These are phyloP conservation scores for Polyporus tsugae DNA, from an alignment of 1,284 basidiomycete genomes.

Conservation along the genomic window DNA sequence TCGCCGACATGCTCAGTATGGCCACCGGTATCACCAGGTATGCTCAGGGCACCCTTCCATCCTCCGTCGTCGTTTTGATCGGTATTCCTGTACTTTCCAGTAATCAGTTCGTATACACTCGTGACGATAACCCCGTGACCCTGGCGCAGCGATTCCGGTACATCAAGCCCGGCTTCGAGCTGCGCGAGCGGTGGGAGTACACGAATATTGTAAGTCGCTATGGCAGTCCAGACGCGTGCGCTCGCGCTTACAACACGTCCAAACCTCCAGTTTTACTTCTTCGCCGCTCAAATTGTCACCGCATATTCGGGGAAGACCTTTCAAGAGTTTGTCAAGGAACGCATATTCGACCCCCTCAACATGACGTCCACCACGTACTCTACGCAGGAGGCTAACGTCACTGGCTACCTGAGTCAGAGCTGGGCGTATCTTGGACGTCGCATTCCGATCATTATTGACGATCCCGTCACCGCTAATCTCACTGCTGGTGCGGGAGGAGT, in stretches of 20 bases:
- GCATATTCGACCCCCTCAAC: constrained; percentile 13
- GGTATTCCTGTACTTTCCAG: background rate
- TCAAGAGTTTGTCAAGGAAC: constrained; percentile 13
- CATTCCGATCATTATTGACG: constrained; percentile 6
- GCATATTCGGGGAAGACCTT: constrained; percentile 15
- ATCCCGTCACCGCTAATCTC: constrained; percentile 15
- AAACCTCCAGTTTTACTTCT: constrained; percentile 14
- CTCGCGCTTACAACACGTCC: background rate
- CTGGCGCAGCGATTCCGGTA: constrained; percentile 11
- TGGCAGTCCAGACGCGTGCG: background rate
- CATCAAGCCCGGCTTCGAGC: constrained; percentile 3
- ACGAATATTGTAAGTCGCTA: background rate
- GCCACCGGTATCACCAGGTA: constrained; percentile 16
- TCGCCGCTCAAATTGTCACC: constrained; percentile 8
- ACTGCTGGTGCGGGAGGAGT: constrained; percentile 43
- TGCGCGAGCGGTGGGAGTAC: constrained; percentile 9
- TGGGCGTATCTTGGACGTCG: constrained; percentile 13
- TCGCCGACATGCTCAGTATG: constrained; percentile 38
- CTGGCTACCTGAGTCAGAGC: constrained; percentile 12
- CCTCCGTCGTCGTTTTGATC: background rate
- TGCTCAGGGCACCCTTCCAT: background rate
- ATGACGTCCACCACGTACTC: constrained; percentile 13
- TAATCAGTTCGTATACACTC: constrained; percentile 7
- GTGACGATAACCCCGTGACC: background rate
- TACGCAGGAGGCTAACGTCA: constrained; percentile 6